These are phyloP conservation scores for Umbelopsis isabellina DNA, from an alignment of 192 early-diverging fungal species.

Conservation along the genomic window DNA sequence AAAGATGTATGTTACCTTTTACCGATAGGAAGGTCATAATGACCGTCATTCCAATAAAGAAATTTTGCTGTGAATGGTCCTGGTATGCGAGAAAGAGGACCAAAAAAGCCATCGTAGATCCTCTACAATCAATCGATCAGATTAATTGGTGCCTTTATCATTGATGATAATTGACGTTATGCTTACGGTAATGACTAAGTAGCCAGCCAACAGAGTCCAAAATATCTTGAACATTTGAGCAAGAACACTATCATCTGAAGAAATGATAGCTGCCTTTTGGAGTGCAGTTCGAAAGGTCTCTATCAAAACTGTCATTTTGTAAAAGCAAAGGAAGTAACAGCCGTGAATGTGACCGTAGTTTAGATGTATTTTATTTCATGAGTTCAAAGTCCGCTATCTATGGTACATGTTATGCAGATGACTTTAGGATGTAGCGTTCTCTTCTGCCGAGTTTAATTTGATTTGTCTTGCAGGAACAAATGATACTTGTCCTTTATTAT, in stretches of 20 bases:
- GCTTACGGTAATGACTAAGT: background rate
- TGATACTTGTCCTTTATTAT: slow-evolving; percentile 22
- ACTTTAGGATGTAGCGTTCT: background rate
- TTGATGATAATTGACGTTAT: background rate
- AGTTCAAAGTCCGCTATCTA: slow-evolving; percentile 10
- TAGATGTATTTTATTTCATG: background rate
- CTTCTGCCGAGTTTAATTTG: slow-evolving; percentile 2
- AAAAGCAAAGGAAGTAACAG: background rate
- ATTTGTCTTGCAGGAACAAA: slow-evolving; percentile 28
- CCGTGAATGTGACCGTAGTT: background rate
- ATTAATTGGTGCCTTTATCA: too few relatives aligned
- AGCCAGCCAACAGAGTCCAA: background rate
- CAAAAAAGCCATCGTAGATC: slow-evolving; percentile 31
- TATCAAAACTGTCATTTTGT: background rate
- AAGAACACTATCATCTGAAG: background rate
- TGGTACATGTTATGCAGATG: too few relatives aligned
- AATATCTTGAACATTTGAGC: background rate
- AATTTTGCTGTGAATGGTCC: slow-evolving; percentile 31
- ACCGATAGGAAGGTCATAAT: slow-evolving; percentile 18
- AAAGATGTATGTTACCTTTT: slow-evolving; percentile 5
- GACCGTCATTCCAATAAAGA: background rate
- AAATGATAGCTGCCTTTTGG: background rate
- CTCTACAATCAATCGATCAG: background rate
- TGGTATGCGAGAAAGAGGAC: slow-evolving; percentile 23
- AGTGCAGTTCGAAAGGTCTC: background rate